A percentile compares a stretch with the other conserved stretches of the same genome.
Evolutionary conservation across 108 stramenopile species (phyloP).

Genomic region (Nannochloropsis salina): DNA sequence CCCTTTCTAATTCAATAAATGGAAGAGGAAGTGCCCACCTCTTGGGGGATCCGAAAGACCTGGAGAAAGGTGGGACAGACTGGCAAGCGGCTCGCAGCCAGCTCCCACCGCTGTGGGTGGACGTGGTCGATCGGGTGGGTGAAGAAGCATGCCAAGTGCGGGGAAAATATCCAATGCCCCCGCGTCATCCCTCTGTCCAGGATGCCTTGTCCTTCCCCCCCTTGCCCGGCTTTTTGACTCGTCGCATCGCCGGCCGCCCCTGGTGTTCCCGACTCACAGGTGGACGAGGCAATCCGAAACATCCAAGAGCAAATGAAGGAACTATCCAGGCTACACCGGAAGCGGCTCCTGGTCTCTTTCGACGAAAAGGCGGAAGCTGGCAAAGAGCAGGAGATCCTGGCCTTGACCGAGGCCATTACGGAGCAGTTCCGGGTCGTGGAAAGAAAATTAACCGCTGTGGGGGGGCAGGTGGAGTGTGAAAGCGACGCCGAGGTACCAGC

Average conservation of each 20-base stretch:
- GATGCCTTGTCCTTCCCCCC: neutral
- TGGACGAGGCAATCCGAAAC: neutral
- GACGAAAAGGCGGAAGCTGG: slow-evolving; percentile 60
- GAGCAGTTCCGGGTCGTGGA: slow-evolving; percentile 81
- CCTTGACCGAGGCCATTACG: slow-evolving; percentile 58
- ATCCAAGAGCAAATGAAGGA: slow-evolving; percentile 42
- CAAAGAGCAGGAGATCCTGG: slow-evolving; percentile 80
- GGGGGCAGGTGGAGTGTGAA: slow-evolving; percentile 32
- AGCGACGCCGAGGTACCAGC: slow-evolving; percentile 35
- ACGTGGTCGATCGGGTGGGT: slow-evolving; percentile 53
- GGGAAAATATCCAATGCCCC: neutral
- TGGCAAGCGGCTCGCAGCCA: slow-evolving; percentile 46
- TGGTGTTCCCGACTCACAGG: neutral
- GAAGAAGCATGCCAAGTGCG: slow-evolving; percentile 26
- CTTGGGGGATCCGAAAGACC: slow-evolving; percentile 74
- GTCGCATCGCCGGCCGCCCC: no score
- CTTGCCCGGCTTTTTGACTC: neutral
- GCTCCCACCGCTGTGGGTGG: slow-evolving; percentile 61
- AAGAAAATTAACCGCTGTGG: slow-evolving; percentile 35
- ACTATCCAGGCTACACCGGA: slow-evolving; percentile 74
- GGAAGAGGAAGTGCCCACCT: neutral
- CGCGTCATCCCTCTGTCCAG: neutral
- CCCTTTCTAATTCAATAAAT: neutral
- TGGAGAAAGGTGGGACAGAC: slow-evolving; percentile 61
- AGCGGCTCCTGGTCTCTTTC: slow-evolving; percentile 69